Conservation (phyloP, 2,329 filamentous ascomycete genomes). For the Xylaria multiplex region DNA sequence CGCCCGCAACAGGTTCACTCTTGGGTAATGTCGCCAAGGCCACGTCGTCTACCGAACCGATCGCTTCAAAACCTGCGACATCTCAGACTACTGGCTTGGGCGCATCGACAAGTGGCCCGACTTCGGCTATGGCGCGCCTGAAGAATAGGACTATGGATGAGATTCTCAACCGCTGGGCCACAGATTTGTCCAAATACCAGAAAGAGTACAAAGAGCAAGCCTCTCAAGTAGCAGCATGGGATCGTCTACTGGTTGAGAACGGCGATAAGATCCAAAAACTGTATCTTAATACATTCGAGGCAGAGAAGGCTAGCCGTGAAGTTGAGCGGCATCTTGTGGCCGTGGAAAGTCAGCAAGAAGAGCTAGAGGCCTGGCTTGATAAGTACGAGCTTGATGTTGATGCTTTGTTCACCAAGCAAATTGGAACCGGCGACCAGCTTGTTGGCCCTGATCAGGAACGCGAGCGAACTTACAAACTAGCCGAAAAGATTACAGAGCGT, state of each 20-base stretch:
- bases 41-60: constrained; percentile 46
- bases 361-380: constrained; percentile 87
- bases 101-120: constrained; percentile 81
- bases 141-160: constrained; percentile 99
- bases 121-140: constrained; percentile 85
- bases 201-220: constrained; percentile 96
- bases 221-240: constrained; percentile 87
- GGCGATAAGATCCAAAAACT: constrained; percentile 94
- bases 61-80: constrained; percentile 42
- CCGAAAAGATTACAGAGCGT: constrained; percentile 89
- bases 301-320: constrained; percentile 90
- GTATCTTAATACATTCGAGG: constrained; percentile 91
- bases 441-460: constrained; percentile 94
- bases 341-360: constrained; percentile 92
- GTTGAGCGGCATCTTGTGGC: constrained; percentile 90
- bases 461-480: constrained; percentile 94
- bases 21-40: constrained; percentile 48
- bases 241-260: constrained; percentile 91
- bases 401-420: constrained; percentile 82
- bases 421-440: constrained; percentile 78
- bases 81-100: constrained; percentile 59
- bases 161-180: constrained; percentile 96
- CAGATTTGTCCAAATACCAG: constrained; percentile 93
- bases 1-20: constrained; percentile 48
- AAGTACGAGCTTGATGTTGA: constrained; percentile 93